These are phyloP conservation scores for Microdochium nivale DNA, from an alignment of 2,329 filamentous ascomycete species.

Conservation along the genomic window DNA sequence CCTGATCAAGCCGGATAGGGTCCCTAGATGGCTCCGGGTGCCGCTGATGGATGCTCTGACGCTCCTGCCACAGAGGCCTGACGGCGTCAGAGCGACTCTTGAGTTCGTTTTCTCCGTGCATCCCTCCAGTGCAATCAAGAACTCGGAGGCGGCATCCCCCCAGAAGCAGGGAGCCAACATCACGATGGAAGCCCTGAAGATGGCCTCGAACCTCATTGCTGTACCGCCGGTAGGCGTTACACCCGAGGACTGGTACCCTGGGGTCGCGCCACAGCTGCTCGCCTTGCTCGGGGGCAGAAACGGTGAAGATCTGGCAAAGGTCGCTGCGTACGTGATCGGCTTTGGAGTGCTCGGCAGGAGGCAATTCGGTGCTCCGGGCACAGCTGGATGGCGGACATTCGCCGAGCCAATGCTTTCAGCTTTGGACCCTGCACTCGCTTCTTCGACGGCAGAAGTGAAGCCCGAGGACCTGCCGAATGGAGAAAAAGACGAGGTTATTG, in stretches of 20 bases:
- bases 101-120: slow-evolving; percentile 67
- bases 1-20: slow-evolving; percentile 51
- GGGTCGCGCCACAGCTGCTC: slow-evolving; percentile 53
- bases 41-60: slow-evolving; percentile 50
- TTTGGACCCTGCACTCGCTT: slow-evolving; percentile 35
- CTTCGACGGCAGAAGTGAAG: slow-evolving; percentile 8
- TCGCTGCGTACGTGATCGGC: slow-evolving; percentile 53
- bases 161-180: slow-evolving; percentile 54
- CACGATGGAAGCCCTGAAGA: slow-evolving; percentile 57
- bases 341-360: slow-evolving; percentile 59
- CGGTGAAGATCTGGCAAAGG: slow-evolving; percentile 48
- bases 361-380: slow-evolving; percentile 52
- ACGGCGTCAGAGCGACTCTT: slow-evolving; percentile 58
- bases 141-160: slow-evolving; percentile 29
- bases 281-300: slow-evolving; percentile 51
- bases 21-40: slow-evolving; percentile 51
- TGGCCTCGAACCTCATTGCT: slow-evolving; percentile 54
- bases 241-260: slow-evolving; percentile 50
- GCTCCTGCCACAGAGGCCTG: slow-evolving; percentile 48
- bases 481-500: slow-evolving; percentile 27
- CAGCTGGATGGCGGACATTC: slow-evolving; percentile 54
- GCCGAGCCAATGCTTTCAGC: slow-evolving; percentile 46
- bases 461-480: background rate
- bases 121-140: slow-evolving; percentile 36
- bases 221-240: slow-evolving; percentile 46